Evolutionary conservation across 2,329 filamentous ascomycete genomes (phyloP).

Genomic region (Pseudogymnoascus sp.): DNA sequence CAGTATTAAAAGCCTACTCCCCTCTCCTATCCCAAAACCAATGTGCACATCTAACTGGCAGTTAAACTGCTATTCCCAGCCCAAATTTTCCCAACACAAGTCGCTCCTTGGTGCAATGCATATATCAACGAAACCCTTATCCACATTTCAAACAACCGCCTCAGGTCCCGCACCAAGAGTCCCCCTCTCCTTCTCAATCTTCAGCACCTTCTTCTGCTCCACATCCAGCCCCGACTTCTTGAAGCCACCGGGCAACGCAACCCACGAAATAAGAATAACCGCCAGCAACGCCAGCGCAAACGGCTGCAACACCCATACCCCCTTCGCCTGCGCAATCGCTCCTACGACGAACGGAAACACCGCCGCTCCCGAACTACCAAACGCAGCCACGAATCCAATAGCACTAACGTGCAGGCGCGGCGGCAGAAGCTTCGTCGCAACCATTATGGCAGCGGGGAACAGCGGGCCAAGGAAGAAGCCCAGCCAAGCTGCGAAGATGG

Average conservation of each 20-base stretch:
- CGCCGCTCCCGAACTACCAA: slow-evolving; percentile 67
- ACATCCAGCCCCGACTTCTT: slow-evolving; percentile 12
- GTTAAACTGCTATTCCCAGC: background rate
- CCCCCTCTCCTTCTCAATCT: slow-evolving; percentile 1
- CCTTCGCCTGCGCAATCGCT: slow-evolving; percentile 52
- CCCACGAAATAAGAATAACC: slow-evolving; percentile 39
- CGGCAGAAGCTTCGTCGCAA: slow-evolving; percentile 66
- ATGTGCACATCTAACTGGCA: background rate
- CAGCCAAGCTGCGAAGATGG: slow-evolving; percentile 61
- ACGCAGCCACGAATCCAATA: slow-evolving; percentile 71
- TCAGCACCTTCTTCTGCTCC: background rate
- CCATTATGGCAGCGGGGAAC: slow-evolving; percentile 67
- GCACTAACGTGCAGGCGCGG: slow-evolving; percentile 66
- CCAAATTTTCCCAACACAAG: background rate
- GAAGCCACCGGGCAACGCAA: slow-evolving; percentile 28
- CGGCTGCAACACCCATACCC: slow-evolving; percentile 50
- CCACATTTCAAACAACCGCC: background rate
- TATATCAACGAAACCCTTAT: background rate
- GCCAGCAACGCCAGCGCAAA: slow-evolving; percentile 43
- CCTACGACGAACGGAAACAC: slow-evolving; percentile 59
- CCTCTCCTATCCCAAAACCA: background rate
- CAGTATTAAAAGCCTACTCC: background rate
- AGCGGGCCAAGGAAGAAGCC: slow-evolving; percentile 76
- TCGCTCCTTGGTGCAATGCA: background rate
- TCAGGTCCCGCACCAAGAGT: background rate